Percentiles rank a stretch among this genome's conserved stretches.
Conservation (phyloP, 305 asterid species). For the Fraxinus ornus region DNA sequence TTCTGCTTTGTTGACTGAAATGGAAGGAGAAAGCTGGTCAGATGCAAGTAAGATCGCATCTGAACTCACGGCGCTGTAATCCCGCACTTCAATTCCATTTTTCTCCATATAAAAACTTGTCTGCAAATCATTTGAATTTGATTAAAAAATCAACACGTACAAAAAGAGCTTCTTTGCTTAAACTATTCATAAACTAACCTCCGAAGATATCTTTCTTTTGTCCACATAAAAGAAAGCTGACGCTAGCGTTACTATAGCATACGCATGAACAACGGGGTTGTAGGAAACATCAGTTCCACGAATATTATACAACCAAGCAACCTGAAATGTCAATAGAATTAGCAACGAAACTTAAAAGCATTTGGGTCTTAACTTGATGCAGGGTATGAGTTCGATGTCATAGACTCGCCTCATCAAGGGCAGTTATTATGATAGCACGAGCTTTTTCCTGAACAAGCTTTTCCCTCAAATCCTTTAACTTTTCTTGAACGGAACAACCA, state of each 20-base stretch:
- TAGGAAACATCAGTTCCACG: slow-evolving; percentile 88
- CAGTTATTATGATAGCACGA: slow-evolving; percentile 62
- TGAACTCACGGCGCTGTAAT: slow-evolving; percentile 64
- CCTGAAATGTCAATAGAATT: slow-evolving; percentile 45
- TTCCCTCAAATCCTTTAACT: slow-evolving; percentile 73
- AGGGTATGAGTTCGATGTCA: slow-evolving; percentile 10
- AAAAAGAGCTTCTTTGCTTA: background rate
- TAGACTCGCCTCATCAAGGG: slow-evolving; percentile 78
- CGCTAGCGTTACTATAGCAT: slow-evolving; percentile 67
- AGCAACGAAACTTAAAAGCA: slow-evolving; percentile 2
- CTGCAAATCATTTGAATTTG: slow-evolving; percentile 41
- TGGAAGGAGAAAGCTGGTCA: slow-evolving; percentile 48
- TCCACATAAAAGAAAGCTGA: slow-evolving; percentile 88
- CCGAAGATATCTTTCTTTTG: slow-evolving; percentile 65
- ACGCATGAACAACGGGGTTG: slow-evolving; percentile 88
- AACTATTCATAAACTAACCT: slow-evolving; percentile 52
- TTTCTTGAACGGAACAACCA: slow-evolving; percentile 77
- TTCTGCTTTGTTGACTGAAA: slow-evolving; percentile 28
- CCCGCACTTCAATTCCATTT: slow-evolving; percentile 68
- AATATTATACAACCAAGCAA: slow-evolving; percentile 85
- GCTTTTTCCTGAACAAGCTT: slow-evolving; percentile 68
- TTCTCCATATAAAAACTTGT: slow-evolving; percentile 56
- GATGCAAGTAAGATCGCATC: slow-evolving; percentile 74
- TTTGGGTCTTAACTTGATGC: slow-evolving; percentile 3
- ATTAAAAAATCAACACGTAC: slow-evolving; percentile 3